Evolutionary conservation across 805 yeast species (phyloP), one percentile per base, ranked within the genome.

Genomic region (Cyberlindnera mycetangii): DNA sequence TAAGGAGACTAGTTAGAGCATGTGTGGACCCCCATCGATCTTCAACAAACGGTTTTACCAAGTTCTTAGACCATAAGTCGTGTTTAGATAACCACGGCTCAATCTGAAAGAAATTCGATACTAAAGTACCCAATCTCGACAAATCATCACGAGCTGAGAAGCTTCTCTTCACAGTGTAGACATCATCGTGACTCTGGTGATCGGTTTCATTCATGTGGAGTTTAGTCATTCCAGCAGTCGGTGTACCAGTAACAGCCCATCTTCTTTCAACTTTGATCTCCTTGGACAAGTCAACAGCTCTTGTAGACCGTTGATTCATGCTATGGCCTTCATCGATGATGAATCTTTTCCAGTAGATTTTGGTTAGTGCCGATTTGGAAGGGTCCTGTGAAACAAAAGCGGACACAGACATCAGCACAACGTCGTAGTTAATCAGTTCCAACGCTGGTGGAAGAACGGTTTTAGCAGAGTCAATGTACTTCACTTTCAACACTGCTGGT

Each of bases 181-280:
- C 39, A 39, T 67, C 52, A 2, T 36, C 36, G 14, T 41, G 45
- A 14, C 45, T 37, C 16, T 51, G 17, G 21, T 44, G 49, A 8
- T 30, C 39, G 2, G 36, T 45, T 19, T 57, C 61, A 46, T 48
- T 51, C 52, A 81, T 73, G 50, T 78, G 76, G 7, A 80, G 56
- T 35, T 71, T 72, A 0, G 89, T 81, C 41, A 83, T 64, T 0
- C 90, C 90, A 0, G 85, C 73, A 0, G 89, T 83, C 5, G 89
- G 89, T 0, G 90, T 83, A 24, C 90, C 89, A 0, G 85, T 79
- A 1, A 83, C 86, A 0, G 82, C 80, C 90, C 90, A 83, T 48
- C 76, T 71, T 40, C 88, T 68, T 54, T 83, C 90, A 8, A 76
- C 75, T 38, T 63, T 59, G 37, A 84, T 55, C 18, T 66, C 62